Evolutionary conservation across 768 basidiomycete genomes (phyloP).

Genomic region (Hysterangium stoloniferum): DNA sequence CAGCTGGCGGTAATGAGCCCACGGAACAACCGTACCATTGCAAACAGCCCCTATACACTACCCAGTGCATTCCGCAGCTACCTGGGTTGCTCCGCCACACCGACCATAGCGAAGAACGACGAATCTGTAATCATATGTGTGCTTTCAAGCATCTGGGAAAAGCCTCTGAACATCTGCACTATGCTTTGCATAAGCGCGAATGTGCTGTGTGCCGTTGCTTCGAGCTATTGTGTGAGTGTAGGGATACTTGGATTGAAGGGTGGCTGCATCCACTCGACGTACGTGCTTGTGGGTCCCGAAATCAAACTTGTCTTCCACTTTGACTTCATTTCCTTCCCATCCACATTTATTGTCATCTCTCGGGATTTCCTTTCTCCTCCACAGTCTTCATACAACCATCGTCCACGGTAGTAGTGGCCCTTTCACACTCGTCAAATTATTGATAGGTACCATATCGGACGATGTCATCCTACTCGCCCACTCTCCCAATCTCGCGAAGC

Average conservation of each 20-base stretch:
- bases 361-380: no score
- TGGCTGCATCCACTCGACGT: no score
- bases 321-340: no score
- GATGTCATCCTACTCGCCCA: no score
- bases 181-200: conserved; percentile 91
- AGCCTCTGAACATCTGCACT: conserved; percentile 89
- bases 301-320: no score
- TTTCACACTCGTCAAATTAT: no score
- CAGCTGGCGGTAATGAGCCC: conserved; percentile 46
- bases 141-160: conserved; percentile 95
- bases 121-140: conserved; percentile 98
- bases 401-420: no score
- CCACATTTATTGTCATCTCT: no score
- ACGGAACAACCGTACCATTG: conserved; percentile 79
- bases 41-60: conserved; percentile 88
- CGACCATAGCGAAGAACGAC: conserved; percentile 93
- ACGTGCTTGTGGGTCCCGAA: no score
- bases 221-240: conserved; percentile 79
- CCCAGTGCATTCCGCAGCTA: conserved; percentile 89
- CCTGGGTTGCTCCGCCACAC: conserved; percentile 80
- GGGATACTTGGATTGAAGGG: conserved; percentile 43
- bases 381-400: no score
- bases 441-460: no score
- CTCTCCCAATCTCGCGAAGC: no score
- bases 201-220: conserved; percentile 83